Evolutionary conservation across 2,329 filamentous ascomycete species (phyloP), one percentile per base, ranked within the genome.

Genomic region (Diplodia seriata): DNA sequence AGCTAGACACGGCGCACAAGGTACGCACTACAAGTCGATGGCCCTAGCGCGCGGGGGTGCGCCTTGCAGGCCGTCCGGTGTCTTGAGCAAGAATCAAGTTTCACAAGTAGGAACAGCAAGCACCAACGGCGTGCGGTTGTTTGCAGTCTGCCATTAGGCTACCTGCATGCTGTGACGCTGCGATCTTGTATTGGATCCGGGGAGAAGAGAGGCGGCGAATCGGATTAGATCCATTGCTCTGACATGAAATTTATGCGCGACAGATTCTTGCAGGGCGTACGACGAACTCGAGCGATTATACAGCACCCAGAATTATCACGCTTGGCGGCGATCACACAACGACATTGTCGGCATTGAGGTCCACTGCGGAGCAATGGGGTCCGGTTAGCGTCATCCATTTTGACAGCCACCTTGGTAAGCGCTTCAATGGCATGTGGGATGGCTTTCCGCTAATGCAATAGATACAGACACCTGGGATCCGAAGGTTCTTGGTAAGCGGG

Each of bases 311-410:
- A 26, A 85, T 87, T 59, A 80, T 87, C 33, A 84, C 82, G 1
- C 73, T 87, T 0, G 85, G 85, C 12, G 85, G 85, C 29, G 85
- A 87, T 70, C 85, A 87, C 74, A 86, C 85, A 0, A 87, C 85
- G 0, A 86, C 85, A 0, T 75, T 86, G 6, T 81, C 84, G 2
- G 84, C 84, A 0, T 72, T 87, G 70, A 75, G 85, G 62, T 85
- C 84, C 2, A 82, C 83, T 0, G 75, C 81, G 70, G 69, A 80
- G 3, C 79, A 81, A 63, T 89, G 84, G 84, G 86, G 85, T 0
- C 74, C 80, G 15, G 83, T 86, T 2, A 85, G 83, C 69, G 84
- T 87, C 6, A 85, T 87, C n/a, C 85, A 86, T 73, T 87, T 87
- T 70, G 85, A 87, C 72, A 83, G 81, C 54, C 85, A 85, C 71